Base-by-base conservation (phyloP, 2,329 filamentous ascomycete species). In the Beauveria pseudobassiana region DNA sequence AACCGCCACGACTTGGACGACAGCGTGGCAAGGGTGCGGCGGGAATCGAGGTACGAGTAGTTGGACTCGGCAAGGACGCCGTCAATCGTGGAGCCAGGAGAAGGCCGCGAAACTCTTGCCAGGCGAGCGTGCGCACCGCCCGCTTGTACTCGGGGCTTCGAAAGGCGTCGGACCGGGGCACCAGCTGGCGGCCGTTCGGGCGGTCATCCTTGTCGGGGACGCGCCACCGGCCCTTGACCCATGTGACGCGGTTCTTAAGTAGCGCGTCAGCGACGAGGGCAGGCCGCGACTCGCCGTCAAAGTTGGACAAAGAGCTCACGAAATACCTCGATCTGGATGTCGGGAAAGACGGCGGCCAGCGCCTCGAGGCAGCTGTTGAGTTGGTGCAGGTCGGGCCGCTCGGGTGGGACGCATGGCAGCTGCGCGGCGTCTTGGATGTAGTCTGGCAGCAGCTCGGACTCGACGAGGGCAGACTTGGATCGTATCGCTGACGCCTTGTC, bases 21-120 rank as follows among this genome's bases (percentile, higher is more conserved):
- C 14, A 93, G 74, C 1, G 80, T 81, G 59, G 89, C 82, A 18
- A 95, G 82, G 2, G 87, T 89, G 18, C 82, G 83, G 42, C 90
- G 82, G 14, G 89, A 87, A 34, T 87, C 82, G 24, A 88, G 84
- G 68, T 93, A 95, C 9, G 87, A 89, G 73, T 90, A 87, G 74
- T 95, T 95, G 69, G 83, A 85, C 72, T 95, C 90, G 55, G 89
- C 90, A 53, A 95, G 81, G 8, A 95, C 89, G 9, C 87, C 90
- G 69, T 87, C 85, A 73, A 93, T 88, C 3, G 89, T 86, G 1
- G 88, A 90, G 62, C 84, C 84, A 83, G 14, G 88, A 86, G 48
- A 93, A 93, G 76, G 22, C 86, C 87, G 68, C 86, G 87, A 76
- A 93, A 95, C 73, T 95, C 90, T 62, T 86, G 82, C 73, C 85